Evolutionary conservation across 768 basidiomycete genomes (phyloP), one percentile per base, ranked within the genome.

Genomic region (Pholiota molesta): DNA sequence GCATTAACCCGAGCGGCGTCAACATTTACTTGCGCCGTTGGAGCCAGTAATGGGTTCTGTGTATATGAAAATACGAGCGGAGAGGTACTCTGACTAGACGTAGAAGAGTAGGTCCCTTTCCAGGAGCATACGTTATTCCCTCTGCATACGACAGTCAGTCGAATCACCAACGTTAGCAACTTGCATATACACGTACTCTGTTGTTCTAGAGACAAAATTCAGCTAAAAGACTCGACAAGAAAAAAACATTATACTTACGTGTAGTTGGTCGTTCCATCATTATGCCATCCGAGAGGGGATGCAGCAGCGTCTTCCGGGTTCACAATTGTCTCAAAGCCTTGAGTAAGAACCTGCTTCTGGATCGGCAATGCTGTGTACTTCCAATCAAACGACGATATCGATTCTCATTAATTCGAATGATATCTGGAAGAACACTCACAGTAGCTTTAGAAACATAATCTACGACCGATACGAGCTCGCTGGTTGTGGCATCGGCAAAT

Each of bases 401-500:
- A 31, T 7, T 4, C 1, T 31, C 31, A 9, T 4, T 9, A 1
- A 31, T 31, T 6, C 31, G 31, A 31, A 31, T 31, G 5, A 9
- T 7, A 4, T 31, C 6, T 13, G 14, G 28, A 13, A 17, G 31
- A 39, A 26, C 19, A 57, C 77, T 60, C 61, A 82, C 79, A 7
- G 80, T 73, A 16, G 79, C 78, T 33, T 78, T 70, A 8, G 78
- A 68, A 33, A 81, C 83, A 70, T 84, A 86, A 68, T 88, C 83
- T 33, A 81, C 80, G 21, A 84, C 75, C 17, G 79, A 75, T 26
- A 84, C 68, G 37, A 87, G 66, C 31, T 82, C 80, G 17, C 82
- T 82, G n/a, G 79, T 74, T 63, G 82, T 81, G 6, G 83, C 86
- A 64, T 87, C 86, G 47, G 88, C 79, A 60, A 83, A 85, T 0